These are phyloP conservation scores for Colletotrichum caudatum DNA, from an alignment of 2,329 filamentous ascomycete species.

Conservation along the genomic window DNA sequence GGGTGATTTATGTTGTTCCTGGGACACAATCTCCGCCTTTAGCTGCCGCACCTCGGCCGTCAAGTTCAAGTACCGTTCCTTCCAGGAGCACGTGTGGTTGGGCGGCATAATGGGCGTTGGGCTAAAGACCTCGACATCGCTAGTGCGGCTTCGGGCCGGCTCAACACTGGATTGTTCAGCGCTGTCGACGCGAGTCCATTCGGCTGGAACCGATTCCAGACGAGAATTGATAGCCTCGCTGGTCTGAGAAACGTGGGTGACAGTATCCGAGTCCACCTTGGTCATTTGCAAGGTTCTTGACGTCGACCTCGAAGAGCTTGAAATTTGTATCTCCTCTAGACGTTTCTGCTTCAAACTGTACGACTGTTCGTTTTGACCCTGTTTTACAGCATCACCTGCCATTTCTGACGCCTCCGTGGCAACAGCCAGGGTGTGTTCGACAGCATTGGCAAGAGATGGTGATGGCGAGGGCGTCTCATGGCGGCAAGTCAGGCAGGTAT, in stretches of 20 bases:
- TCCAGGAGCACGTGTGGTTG: conserved; percentile 58
- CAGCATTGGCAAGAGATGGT: background rate
- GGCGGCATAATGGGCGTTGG: conserved; percentile 52
- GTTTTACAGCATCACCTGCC: background rate
- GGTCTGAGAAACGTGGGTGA: background rate
- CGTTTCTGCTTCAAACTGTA: background rate
- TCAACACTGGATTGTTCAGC: background rate
- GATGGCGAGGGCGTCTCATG: background rate
- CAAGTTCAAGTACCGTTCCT: conserved; percentile 56
- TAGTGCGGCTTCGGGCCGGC: background rate
- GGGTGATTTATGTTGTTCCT: conserved; percentile 39
- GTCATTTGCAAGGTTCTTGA: conserved; percentile 5
- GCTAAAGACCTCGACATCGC: conserved; percentile 47
- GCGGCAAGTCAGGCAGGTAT: conserved; percentile 20
- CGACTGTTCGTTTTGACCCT: background rate
- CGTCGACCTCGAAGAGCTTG: conserved; percentile 12
- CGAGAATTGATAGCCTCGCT: background rate
- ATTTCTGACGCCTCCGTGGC: background rate
- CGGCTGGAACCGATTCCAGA: background rate
- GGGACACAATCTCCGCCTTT: conserved; percentile 53
- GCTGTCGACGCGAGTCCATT: background rate
- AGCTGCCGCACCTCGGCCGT: conserved; percentile 56
- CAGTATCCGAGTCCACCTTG: conserved; percentile 5
- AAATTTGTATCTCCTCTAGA: conserved; percentile 6
- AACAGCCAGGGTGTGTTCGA: background rate